phyloP scores from a whole-genome alignment of 2,329 filamentous ascomycete genomes.

The Microsporum audouinii region DNA sequence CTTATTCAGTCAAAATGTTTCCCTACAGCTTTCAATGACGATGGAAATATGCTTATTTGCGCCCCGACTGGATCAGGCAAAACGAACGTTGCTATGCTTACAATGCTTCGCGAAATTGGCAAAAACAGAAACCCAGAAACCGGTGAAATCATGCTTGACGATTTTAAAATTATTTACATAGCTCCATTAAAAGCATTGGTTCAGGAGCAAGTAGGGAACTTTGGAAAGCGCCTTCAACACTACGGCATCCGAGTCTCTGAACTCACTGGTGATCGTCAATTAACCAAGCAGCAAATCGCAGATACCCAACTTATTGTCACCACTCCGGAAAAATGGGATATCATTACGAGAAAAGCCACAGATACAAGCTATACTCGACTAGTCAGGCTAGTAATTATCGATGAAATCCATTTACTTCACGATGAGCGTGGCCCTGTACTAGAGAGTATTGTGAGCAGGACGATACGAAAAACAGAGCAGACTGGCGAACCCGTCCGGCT shows the following conservation, averaged over 20 bases:
- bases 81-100: conserved; percentile 96
- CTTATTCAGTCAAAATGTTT: conserved; percentile 92
- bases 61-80: conserved; percentile 96
- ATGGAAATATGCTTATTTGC: conserved; percentile 96
- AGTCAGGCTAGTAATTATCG: conserved; percentile 91
- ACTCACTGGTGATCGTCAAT: conserved; percentile 89
- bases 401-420: conserved; percentile 94
- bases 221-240: conserved; percentile 77
- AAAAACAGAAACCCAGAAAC: conserved; percentile 83
- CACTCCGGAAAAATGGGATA: conserved; percentile 97
- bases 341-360: conserved; percentile 94
- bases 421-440: conserved; percentile 94
- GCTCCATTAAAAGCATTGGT: conserved; percentile 91
- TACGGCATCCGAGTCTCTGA: conserved; percentile 93
- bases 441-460: conserved; percentile 92
- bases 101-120: conserved; percentile 90
- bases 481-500: conserved; percentile 87
- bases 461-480: conserved; percentile 84
- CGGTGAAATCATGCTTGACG: conserved; percentile 87
- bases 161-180: conserved; percentile 98
- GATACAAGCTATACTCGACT: conserved; percentile 95
- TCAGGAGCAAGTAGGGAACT: conserved; percentile 96
- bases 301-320: conserved; percentile 98
- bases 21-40: conserved; percentile 78
- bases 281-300: conserved; percentile 96